Base-by-base conservation (phyloP, 257 asterid genomes). In the Petunia secreta region DNA sequence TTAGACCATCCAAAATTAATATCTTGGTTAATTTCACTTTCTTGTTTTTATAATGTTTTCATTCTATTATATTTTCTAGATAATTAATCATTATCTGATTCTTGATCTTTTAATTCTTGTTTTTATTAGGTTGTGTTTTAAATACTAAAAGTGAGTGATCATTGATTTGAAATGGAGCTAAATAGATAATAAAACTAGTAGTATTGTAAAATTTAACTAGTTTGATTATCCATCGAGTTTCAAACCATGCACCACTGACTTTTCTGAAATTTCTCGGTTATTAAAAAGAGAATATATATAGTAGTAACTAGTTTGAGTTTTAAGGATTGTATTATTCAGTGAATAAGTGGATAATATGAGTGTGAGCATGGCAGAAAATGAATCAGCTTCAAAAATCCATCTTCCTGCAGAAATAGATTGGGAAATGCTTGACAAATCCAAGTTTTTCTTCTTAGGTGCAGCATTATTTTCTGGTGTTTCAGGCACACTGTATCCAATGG, bases 361-460 rank as follows among this genome's bases (percentile, higher is more conserved):
- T 84, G 85, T 92, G 81, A 79, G 89, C 15, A 85, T 92, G 66
- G 97, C 92, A 36, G 95, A 92, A 85, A 97, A 91, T 75, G 98
- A 92, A 76, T 90, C 99, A 58, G 89, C 97, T 36, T 38, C 97
- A 48, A 92, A 91, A 85, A 91, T 94, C 79, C 94, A 94, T 86
- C 94, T 96, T 53, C 98, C 99, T n/a, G 97, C 98, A 41, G 99
- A 94, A 75, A 84, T 96, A 79, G 92, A 94, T 73, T 96, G 99
- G 99, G 92, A 90, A 88, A 94, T 94, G 99, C 96, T 96, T 37
- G 98, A 94, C 54, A 92, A 96, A 84, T 96, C 98, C 36, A 92
- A 89, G 96, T 96, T 96, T 78, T 94, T 96, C 90, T 80, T 92
- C 86, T 96, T 96, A 3, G 97, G 99, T 0, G 99, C 99, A 1